Conservation (phyloP, 2,329 filamentous ascomycete genomes). For the Claviceps sp. region DNA sequence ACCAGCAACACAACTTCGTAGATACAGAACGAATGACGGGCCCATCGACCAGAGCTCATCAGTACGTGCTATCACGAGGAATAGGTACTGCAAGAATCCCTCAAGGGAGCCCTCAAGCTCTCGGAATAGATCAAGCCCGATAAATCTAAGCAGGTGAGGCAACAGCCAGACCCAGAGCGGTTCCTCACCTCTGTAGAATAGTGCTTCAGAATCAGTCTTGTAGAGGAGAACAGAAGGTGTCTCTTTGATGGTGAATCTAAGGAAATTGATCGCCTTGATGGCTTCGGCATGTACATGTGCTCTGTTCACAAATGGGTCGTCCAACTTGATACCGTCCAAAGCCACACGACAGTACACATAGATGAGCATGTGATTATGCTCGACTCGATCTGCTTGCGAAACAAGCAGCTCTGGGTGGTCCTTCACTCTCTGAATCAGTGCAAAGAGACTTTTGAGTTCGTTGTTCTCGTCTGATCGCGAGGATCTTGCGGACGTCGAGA, state of each 20-base stretch:
- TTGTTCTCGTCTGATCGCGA: conserved; percentile 53
- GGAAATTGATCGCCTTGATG: conserved; percentile 62
- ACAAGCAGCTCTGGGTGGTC: conserved; percentile 41
- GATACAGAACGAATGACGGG: conserved; percentile 30
- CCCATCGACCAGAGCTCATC: conserved; percentile 35
- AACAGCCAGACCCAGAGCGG: conserved; percentile 54
- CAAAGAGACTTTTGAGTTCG: conserved; percentile 59
- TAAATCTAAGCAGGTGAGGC: conserved; percentile 41
- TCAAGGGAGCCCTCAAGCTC: conserved; percentile 38
- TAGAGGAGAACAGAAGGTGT: conserved; percentile 54
- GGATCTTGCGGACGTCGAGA: conserved; percentile 50
- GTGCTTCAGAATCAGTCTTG: conserved; percentile 24
- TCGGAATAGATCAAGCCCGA: conserved; percentile 37
- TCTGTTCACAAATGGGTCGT: conserved; percentile 53
- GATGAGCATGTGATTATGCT: conserved; percentile 74
- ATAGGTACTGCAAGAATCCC: conserved; percentile 35
- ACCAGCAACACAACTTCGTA: conserved; percentile 35
- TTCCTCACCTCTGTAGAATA: conserved; percentile 41
- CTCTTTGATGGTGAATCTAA: conserved; percentile 61
- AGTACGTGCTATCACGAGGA: conserved; percentile 29
- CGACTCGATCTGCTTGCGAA: conserved; percentile 49
- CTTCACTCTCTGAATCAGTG: conserved; percentile 40
- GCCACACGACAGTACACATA: conserved; percentile 73
- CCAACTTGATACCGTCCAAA: conserved; percentile 52
- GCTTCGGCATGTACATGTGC: conserved; percentile 45